Percentiles rank a stretch among this genome's conserved stretches.
These are phyloP conservation scores for Pseudocercospora fijiensis DNA, from an alignment of 2,329 filamentous ascomycete genomes.

Conservation along the genomic window DNA sequence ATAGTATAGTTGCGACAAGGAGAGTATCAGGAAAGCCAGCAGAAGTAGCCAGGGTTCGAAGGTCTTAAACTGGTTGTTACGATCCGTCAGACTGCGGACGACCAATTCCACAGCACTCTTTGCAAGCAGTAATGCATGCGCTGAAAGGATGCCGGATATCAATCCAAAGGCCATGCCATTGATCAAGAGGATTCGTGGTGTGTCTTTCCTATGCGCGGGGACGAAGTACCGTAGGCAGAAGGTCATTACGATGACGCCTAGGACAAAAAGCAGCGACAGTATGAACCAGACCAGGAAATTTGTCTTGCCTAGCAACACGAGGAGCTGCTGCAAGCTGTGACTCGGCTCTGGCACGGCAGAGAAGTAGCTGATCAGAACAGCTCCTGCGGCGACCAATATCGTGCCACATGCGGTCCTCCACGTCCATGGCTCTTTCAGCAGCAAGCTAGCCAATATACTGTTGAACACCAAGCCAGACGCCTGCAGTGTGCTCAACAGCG, in stretches of 20 bases:
- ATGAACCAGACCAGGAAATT: constrained; percentile 89
- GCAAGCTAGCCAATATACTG: constrained; percentile 91
- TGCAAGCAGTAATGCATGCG: constrained; percentile 86
- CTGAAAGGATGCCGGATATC: constrained; percentile 86
- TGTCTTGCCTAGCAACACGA: constrained; percentile 69
- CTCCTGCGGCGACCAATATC: constrained; percentile 79
- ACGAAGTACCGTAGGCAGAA: constrained; percentile 45
- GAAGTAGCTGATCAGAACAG: constrained; percentile 89
- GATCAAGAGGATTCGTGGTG: constrained; percentile 56
- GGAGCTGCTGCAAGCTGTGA: constrained; percentile 78
- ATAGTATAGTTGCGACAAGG: constrained; percentile 90
- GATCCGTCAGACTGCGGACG: constrained; percentile 79
- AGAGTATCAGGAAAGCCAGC: constrained; percentile 73
- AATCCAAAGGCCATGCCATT: constrained; percentile 85
- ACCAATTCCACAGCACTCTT: constrained; percentile 96
- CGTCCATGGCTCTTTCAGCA: constrained; percentile 91
- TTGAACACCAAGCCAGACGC: constrained; percentile 97
- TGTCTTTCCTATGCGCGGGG: constrained; percentile 34
- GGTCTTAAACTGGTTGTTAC: constrained; percentile 87
- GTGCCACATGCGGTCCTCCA: constrained; percentile 90
- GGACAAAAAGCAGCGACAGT: constrained; percentile 69
- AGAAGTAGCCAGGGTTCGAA: constrained; percentile 96
- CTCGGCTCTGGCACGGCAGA: constrained; percentile 91
- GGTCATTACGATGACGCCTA: constrained; percentile 64
- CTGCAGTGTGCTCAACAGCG: constrained; percentile 91